phyloP scores from a whole-genome alignment of 2,329 filamentous ascomycete species.

The Neonectria hederae region DNA sequence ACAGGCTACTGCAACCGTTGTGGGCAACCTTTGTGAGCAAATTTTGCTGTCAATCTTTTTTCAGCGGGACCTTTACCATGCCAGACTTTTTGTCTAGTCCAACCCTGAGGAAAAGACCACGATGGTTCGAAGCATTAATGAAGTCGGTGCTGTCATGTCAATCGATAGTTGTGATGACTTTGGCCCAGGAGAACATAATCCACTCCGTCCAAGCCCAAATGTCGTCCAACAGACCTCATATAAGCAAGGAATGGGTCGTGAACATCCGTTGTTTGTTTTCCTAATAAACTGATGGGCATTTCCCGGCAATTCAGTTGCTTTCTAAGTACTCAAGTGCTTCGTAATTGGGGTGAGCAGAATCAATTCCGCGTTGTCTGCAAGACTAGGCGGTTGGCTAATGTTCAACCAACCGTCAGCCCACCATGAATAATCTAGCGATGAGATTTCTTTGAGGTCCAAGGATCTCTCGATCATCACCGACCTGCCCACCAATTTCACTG shows the following conservation, averaged over 20 bases:
- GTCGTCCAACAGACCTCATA: too few species aligned
- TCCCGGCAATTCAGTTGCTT: too few species aligned
- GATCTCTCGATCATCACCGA: not conserved
- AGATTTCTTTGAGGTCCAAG: not conserved
- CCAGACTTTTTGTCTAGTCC: not conserved
- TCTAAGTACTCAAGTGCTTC: too few species aligned
- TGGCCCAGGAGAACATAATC: too few species aligned
- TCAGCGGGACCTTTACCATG: rapidly evolving
- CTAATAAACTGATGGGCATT: too few species aligned
- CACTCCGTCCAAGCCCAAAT: too few species aligned
- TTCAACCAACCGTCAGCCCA: not conserved
- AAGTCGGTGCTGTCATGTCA: too few species aligned
- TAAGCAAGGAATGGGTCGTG: too few species aligned
- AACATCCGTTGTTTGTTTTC: too few species aligned
- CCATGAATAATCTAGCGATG: not conserved
- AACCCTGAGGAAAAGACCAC: not conserved
- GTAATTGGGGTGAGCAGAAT: too few species aligned
- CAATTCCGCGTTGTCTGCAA: not conserved
- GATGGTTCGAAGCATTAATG: too few species aligned
- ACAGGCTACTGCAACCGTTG: not conserved
- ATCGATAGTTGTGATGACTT: too few species aligned
- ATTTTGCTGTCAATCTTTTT: not conserved
- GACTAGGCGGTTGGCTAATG: not conserved
- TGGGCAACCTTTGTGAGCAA: not conserved
- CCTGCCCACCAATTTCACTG: not conserved